phyloP scores from a whole-genome alignment of 2,329 filamentous ascomycete genomes.

The Amesomyces nigricolor region DNA sequence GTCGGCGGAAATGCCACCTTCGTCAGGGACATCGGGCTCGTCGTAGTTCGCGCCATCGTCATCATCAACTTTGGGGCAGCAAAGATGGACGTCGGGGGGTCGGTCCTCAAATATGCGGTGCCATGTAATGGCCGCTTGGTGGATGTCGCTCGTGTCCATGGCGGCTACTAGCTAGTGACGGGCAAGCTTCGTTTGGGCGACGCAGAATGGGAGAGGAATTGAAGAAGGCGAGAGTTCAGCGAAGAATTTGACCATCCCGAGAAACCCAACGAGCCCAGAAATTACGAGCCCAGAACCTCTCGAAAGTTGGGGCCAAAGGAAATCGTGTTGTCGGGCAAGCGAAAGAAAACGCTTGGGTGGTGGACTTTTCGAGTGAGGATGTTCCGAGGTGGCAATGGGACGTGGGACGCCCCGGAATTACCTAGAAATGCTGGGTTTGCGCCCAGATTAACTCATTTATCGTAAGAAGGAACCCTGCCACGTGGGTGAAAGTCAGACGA shows the following conservation, averaged over 20 bases:
- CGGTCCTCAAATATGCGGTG: slow-evolving; percentile 23
- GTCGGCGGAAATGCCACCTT: slow-evolving; percentile 40
- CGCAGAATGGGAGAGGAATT: neutral
- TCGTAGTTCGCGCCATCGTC: slow-evolving; percentile 62
- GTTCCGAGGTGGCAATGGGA: neutral
- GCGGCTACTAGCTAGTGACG: slow-evolving; percentile 6
- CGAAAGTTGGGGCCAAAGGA: neutral
- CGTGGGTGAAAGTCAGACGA: too few species aligned
- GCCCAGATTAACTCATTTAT: too few species aligned
- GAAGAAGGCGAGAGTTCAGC: neutral
- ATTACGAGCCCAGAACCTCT: neutral
- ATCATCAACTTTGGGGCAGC: slow-evolving; percentile 60
- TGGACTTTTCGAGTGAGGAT: too few species aligned
- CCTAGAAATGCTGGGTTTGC: too few species aligned
- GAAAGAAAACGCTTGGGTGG: neutral
- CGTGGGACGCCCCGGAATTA: neutral
- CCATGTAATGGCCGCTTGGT: slow-evolving; percentile 21
- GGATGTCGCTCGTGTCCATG: slow-evolving; percentile 20
- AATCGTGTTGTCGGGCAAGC: neutral
- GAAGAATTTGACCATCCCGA: neutral
- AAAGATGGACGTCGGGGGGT: slow-evolving; percentile 52
- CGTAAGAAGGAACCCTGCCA: too few species aligned
- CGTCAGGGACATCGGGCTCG: slow-evolving; percentile 42
- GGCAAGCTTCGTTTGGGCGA: neutral
- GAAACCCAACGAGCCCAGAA: neutral